phyloP scores from a whole-genome alignment of 495 filamentous ascomycete species.

The Elaphomyces granulatus region DNA sequence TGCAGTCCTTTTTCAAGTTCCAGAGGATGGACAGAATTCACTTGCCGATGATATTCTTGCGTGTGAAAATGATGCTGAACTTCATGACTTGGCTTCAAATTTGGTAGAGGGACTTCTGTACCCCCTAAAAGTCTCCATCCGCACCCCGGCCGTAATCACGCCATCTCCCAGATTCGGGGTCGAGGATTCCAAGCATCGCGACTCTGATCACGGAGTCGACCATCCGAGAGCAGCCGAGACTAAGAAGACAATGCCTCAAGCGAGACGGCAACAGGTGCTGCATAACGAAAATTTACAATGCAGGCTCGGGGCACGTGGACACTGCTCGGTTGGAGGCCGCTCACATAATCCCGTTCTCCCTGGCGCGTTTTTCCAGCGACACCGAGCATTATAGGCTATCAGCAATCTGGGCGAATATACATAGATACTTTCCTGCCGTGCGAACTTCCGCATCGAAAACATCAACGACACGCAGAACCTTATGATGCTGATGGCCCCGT shows the following conservation, averaged over 20 bases:
- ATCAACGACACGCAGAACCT: conserved; percentile 3
- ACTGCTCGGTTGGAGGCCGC: conserved; percentile 3
- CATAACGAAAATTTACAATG: neutral
- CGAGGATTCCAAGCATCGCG: conserved; percentile 9
- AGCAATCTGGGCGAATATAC: neutral
- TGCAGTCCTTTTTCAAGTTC: conserved; percentile 5
- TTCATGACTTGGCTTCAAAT: conserved; percentile 8
- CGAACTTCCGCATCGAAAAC: neutral
- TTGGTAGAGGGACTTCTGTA: conserved; percentile 5
- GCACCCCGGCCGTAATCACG: conserved; percentile 1
- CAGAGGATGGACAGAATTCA: conserved; percentile 2
- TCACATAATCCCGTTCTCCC: conserved; percentile 6
- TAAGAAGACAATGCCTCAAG: neutral
- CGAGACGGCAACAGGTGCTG: neutral
- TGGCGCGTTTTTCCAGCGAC: conserved; percentile 2
- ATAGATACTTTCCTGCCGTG: conserved; percentile 3
- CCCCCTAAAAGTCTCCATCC: conserved; percentile 2
- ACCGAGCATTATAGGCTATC: neutral
- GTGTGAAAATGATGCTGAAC: conserved; percentile 4
- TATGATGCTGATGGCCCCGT: conserved; percentile 1
- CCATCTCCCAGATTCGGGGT: conserved; percentile 4
- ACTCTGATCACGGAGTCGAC: conserved; percentile 3
- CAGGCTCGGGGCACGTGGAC: neutral
- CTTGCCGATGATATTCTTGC: conserved; percentile 6
- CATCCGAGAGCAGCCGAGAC: neutral